Base-by-base conservation (phyloP, 129 eudicot species). In the Sambucus nigra region DNA sequence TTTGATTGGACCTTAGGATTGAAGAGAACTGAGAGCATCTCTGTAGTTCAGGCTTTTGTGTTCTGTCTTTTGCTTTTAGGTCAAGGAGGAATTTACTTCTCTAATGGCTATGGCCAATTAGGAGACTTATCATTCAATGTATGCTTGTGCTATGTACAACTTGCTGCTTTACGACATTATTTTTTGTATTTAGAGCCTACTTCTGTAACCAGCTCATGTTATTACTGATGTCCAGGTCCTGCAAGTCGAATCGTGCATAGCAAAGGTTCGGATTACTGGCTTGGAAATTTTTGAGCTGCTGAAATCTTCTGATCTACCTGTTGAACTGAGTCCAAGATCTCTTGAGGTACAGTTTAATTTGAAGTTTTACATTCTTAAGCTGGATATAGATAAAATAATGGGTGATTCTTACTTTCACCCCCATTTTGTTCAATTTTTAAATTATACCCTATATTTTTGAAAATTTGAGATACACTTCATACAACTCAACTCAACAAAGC, bases 261-360 rank as follows among this genome's bases (percentile, higher is more conserved):
- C 70, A 16, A 82, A 78, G 63, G 64, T 75, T 49, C 62, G 63
- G 51, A 50, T 56, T 55, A 74, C 35, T 64, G 75, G 74, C 42
- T 47, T 91, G 69, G 84, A 91, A 39, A 73, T 82, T 47, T 67
- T 86, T 15, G 81, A 76, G 78, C 60, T 69, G 68, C 72, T 91
- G 53, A 67, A 81, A 67, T 74, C 85, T 59, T 75, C 73, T 51
- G 67, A 73, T 42, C 75, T 81, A 15, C 79, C 86, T 38, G 60
- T 52, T 65, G 95, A 77, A 59, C 40, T 81, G 41, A 68, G 66
- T 76, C 63, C 83, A 47, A 52, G 84, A 47, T 76, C 89, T 59
- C 84, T 86, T 28, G 95, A 91, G 99, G 99, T 91, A 81, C 49
- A 47, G 11, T 11, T 27, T 9, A 18, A 44, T 17, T 55, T 40